These are phyloP conservation scores for Claviceps quebecensis DNA, from an alignment of 2,329 filamentous ascomycete species.

Conservation along the genomic window DNA sequence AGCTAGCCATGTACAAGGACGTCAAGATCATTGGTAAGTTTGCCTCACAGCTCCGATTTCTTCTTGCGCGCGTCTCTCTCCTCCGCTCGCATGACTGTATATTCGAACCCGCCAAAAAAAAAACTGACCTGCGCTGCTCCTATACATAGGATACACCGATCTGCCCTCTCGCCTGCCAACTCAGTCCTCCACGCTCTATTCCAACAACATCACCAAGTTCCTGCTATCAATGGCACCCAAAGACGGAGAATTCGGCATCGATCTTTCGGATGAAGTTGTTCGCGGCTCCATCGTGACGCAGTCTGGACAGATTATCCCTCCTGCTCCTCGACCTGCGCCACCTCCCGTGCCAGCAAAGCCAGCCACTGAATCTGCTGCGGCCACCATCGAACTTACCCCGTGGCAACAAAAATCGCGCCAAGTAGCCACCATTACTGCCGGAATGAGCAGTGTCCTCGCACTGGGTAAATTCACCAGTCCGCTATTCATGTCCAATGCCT, in stretches of 20 bases:
- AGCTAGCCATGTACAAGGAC: conserved; percentile 57
- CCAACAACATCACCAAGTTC: conserved; percentile 86
- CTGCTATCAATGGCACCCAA: conserved; percentile 68
- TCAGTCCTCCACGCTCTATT: conserved; percentile 80
- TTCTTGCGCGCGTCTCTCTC: background rate
- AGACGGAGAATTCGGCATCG: conserved; percentile 66
- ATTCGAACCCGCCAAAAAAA: background rate
- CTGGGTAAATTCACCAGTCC: conserved; percentile 72
- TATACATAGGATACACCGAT: conserved; percentile 62
- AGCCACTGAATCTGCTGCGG: conserved; percentile 31
- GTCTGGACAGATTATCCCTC: conserved; percentile 61
- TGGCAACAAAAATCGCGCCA: conserved; percentile 70
- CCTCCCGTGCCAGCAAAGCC: conserved; percentile 35
- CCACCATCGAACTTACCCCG: conserved; percentile 56
- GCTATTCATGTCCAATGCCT: conserved; percentile 76
- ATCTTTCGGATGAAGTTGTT: conserved; percentile 73
- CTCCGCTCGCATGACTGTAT: background rate
- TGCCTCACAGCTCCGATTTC: conserved; percentile 2
- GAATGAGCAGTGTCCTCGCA: conserved; percentile 61
- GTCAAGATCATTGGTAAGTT: conserved; percentile 67
- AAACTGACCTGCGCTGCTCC: background rate
- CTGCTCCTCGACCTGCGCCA: conserved; percentile 53
- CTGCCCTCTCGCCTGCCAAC: conserved; percentile 75
- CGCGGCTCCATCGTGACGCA: conserved; percentile 72
- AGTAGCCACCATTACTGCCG: conserved; percentile 59